phyloP scores from a whole-genome alignment of 345 rosid genomes.

The Dipteronia dyeriana region DNA sequence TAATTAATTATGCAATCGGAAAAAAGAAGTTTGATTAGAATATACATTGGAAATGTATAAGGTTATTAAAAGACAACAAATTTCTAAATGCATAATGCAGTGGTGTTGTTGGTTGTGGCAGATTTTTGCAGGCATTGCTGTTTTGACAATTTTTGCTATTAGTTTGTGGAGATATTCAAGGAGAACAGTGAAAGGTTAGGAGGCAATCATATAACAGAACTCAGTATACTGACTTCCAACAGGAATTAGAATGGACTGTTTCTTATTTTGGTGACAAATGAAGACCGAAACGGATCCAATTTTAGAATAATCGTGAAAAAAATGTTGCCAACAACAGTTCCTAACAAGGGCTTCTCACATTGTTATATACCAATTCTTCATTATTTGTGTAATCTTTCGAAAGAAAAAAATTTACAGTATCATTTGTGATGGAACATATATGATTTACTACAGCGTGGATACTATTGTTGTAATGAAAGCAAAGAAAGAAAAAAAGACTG shows the following conservation, averaged over 20 bases:
- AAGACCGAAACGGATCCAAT: not conserved
- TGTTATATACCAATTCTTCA: not conserved
- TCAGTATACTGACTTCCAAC: not conserved
- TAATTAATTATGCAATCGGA: no score
- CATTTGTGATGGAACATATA: no score
- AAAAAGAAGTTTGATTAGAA: no score
- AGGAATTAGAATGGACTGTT: not conserved
- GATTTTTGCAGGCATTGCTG: slow-evolving; percentile 66
- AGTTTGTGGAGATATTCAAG: slow-evolving; percentile 68
- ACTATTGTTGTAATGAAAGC: not conserved
- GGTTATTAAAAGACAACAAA: no score
- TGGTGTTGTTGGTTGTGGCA: slow-evolving; percentile 34
- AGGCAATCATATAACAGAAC: not conserved
- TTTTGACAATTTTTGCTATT: slow-evolving; percentile 49
- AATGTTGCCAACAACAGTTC: not conserved
- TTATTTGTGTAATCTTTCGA: not conserved
- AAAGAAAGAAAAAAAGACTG: no score
- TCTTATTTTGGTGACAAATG: not conserved
- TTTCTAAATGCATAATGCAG: not conserved
- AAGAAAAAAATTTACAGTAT: not conserved
- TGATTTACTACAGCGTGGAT: not conserved
- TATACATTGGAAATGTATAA: no score
- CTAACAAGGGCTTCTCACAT: not conserved
- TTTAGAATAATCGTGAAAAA: not conserved
- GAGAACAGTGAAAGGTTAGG: slow-evolving; percentile 32